Conservation (phyloP, 2,329 filamentous ascomycete genomes). For the Fusarium sp. region DNA sequence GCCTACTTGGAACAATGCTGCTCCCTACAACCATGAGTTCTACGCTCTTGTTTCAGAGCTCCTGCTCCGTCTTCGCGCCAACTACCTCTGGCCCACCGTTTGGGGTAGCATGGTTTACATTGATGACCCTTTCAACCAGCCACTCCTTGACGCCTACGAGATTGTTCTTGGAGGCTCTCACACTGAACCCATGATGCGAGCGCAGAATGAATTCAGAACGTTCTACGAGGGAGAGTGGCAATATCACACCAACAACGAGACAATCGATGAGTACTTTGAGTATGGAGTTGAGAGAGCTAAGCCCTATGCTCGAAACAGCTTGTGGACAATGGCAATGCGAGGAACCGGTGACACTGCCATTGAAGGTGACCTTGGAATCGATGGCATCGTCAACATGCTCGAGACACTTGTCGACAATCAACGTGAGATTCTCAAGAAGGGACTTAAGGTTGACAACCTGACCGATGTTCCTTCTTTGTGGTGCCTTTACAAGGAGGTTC, state of each 20-base stretch:
- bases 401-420: constrained; percentile 40
- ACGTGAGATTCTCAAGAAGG: constrained; percentile 53
- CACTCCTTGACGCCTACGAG: constrained; percentile 77
- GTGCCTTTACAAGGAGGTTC: constrained; percentile 75
- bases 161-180: constrained; percentile 80
- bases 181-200: constrained; percentile 76
- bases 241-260: constrained; percentile 76
- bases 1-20: constrained; percentile 54
- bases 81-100: constrained; percentile 80
- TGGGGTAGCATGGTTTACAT: constrained; percentile 80
- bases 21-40: constrained; percentile 72
- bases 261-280: constrained; percentile 74
- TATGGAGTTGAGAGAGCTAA: constrained; percentile 74
- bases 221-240: constrained; percentile 73
- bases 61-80: constrained; percentile 74
- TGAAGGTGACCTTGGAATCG: constrained; percentile 60
- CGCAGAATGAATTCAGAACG: constrained; percentile 66
- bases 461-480: constrained; percentile 61
- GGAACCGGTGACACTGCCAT: constrained; percentile 74
- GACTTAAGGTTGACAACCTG: constrained; percentile 16
- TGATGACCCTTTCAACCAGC: constrained; percentile 75
- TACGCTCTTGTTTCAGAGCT: constrained; percentile 78
- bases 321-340: constrained; percentile 78
- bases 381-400: constrained; percentile 56
- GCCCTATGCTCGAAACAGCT: constrained; percentile 71